Evolutionary conservation across 2,329 filamentous ascomycete genomes (phyloP), one percentile per base, ranked within the genome.

Genomic region (Alternaria hordeiaustralica): DNA sequence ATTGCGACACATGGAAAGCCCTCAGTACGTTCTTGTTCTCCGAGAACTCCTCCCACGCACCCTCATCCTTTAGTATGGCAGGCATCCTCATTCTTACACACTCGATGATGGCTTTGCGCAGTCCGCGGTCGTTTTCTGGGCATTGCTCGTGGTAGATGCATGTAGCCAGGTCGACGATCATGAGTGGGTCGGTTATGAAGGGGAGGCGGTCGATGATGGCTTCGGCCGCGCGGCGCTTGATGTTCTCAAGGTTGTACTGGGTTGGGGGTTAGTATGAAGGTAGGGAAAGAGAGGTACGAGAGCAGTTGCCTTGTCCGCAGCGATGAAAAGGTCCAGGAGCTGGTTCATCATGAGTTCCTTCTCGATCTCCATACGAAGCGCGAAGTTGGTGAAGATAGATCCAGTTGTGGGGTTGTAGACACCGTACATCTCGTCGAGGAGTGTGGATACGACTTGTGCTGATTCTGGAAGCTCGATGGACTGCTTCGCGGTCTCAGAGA

Each of bases 361-460:
- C 45, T 74, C 65, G 1, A 65, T 58, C 15, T 57, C 62, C 7
- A 44, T 45, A 3, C 59, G 49, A 2, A 71, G 61, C 0, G 65
- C 67, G 11, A 75, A 75, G 7, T 43, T 63, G 1, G 67, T 70
- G 59, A 73, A 74, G 8, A 75, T 45, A 0, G 69, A 72, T 9
- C 70, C 67, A 0, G 68, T 75, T 0, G 58, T 67, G 0, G 62
- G 25, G 44, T 72, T 72, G 45, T 68, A 65, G 0, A 65, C 60
- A 6, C 53, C 68, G 18, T 75, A 74, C 6, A 74, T 58, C 44
- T 73, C 70, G 1, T 71, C 55, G 1, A 74, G 69, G 18, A 75
- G 18, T 0, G 49, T 51, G 10, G 49, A 56, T 0, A 73, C 28
- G 2, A 61, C 70, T 6, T 50, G n/a, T 7, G 51, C 61, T 10